A percentile compares a stretch with the other conserved stretches of the same genome.
Evolutionary conservation across 208 protist genomes (phyloP).

Genomic region (Crithidia thermophila): DNA sequence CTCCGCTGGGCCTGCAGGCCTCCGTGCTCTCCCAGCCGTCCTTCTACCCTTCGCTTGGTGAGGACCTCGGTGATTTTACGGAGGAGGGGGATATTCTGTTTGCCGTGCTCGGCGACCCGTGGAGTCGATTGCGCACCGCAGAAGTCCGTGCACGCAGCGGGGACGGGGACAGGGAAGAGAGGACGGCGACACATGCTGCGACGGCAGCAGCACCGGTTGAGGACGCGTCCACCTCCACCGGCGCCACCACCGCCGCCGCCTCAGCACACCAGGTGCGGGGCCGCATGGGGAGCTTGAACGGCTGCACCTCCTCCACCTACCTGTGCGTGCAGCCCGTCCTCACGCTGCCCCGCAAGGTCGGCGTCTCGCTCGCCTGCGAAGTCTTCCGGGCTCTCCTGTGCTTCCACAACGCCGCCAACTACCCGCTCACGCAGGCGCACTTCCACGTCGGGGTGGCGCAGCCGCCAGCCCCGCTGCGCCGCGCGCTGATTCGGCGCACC

Average conservation of each 20-base stretch:
- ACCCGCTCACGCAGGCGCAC: constrained; percentile 37
- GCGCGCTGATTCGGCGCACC: constrained; percentile 33
- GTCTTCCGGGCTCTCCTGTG: constrained; percentile 65
- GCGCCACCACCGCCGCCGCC: background rate
- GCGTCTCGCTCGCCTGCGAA: constrained; percentile 55
- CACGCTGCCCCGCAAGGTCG: constrained; percentile 51
- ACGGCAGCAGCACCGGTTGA: background rate
- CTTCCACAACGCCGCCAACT: constrained; percentile 71
- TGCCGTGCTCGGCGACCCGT: constrained; percentile 43
- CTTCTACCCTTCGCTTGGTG: constrained; percentile 32
- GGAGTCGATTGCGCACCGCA: constrained; percentile 3
- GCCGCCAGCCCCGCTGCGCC: constrained; percentile 24
- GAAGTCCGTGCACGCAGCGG: background rate
- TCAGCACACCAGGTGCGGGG: background rate
- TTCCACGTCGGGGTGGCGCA: constrained; percentile 39
- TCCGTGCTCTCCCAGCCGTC: constrained; percentile 54
- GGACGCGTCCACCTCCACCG: background rate
- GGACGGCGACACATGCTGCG: background rate
- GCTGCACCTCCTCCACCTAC: constrained; percentile 12
- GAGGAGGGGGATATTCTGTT: constrained; percentile 83
- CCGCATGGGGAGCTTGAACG: background rate
- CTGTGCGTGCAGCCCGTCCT: constrained; percentile 54
- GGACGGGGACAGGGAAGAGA: background rate
- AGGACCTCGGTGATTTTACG: constrained; percentile 38
- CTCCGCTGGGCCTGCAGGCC: constrained; percentile 59